Base-by-base conservation (phyloP, 2,329 filamentous ascomycete genomes). In the Epichloe typhina region DNA sequence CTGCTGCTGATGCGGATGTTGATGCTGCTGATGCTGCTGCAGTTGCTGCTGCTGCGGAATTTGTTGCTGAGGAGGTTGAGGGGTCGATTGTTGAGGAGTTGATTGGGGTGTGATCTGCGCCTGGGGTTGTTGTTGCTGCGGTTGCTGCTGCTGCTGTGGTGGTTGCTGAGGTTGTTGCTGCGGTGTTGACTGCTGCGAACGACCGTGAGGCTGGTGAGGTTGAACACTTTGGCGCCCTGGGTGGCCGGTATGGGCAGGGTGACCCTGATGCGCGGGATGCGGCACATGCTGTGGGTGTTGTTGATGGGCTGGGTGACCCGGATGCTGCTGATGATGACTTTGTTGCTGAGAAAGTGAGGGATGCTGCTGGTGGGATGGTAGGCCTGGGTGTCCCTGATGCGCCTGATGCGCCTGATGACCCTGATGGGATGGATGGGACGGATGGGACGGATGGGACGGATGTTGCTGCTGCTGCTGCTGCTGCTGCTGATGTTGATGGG, bases 401-500 rank as follows among this genome's bases (percentile, higher is more conserved):
- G 60, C 58, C 52, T 63, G 62, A 19, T 63, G 61, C 39, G 58
- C 56, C 23, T 62, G 62, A 11, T 26, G 23, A 26, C 23, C 23
- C 23, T 7, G 23, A 26, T 62, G 59, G 9, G 58, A 60, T 46
- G n/a, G 47, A 41, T 67, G 64, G 23, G 61, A 59, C n/a, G 57
- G 61, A 21, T 57, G 55, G 3, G 59, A 23, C 4, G 43, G 42
- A 44, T 53, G 64, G 31, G 61, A 59, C 17, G 57, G 61, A 21
- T 57, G 17, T 2, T 17, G 17, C 17, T 17, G 17, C 17, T 17
- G 58, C 35, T 66, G 65, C 35, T 66, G 65, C 15, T 66, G 62
- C 31, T 61, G 62, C 23, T 61, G 59, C 1, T 67, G 60, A 26
- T 65, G 66, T 51, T 71, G 68, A 44, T 73, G 72, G 12, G 71